Base-by-base conservation (phyloP, 2,329 filamentous ascomycete species). In the Chrysoporthe austroafricana region DNA sequence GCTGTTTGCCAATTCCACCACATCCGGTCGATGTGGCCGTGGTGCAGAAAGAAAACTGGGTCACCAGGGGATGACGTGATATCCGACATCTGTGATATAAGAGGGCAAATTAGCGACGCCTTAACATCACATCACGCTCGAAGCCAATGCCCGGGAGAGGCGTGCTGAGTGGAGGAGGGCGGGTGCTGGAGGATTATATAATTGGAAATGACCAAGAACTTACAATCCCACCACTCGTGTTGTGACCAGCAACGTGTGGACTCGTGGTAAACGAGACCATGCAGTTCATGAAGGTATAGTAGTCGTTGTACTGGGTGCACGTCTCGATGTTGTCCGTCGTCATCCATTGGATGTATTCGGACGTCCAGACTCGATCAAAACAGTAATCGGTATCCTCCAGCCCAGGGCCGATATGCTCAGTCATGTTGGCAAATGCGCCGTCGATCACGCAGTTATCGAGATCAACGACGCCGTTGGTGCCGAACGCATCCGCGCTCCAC, bases 31-130 rank as follows among this genome's bases (percentile, higher is more conserved):
- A 77, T 70, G 71, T 76, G 74, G n/a, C 70, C 68, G 70, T 79
- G 76, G 57, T 77, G 77, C 0, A 78, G 66, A 63, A 73, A 79
- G 68, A 79, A 79, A 13, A 67, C 73, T 48, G 77, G 77, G 50
- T 79, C 77, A 21, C 62, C 62, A 4, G 66, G 66, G 9, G 54
- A 61, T 36, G 69, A 44, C 39, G 14, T 34, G 9, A 32, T 56
- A 34, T 56, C 52, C 9, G 52, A n/a, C 52, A 56, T 56, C 46
- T 48, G 18, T 21, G 9, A 21, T 21, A 48, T 4, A 48, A 8
- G 3, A n/a, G 1, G 21, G 18, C 16, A 48, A 48, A 48, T 48
- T 48, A 48, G 46, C 6, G 18, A 48, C 46, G 46, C 7, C 3
- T 6, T 21, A 5, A 48, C 21, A 46, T 8, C 5, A 48, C 46